These are phyloP conservation scores for Elongisporangium anandrum DNA, from an alignment of 352 stramenopile genomes.

Conservation along the genomic window DNA sequence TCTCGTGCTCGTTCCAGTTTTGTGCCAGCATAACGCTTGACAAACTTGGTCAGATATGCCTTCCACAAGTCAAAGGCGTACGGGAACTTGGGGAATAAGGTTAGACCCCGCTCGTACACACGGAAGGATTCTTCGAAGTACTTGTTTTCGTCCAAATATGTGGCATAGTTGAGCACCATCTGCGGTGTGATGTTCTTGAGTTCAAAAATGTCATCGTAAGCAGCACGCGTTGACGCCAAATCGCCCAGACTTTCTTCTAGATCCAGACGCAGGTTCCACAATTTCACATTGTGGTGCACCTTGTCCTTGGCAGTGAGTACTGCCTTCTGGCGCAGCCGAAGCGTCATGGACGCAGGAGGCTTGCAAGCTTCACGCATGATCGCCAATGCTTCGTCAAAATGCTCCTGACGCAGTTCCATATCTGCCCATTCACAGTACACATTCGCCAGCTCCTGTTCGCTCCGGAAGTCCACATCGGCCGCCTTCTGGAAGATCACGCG, in stretches of 20 bases:
- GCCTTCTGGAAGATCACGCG: slow-evolving; percentile 92
- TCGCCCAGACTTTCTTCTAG: slow-evolving; percentile 98
- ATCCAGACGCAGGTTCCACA: slow-evolving; percentile 98
- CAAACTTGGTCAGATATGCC: slow-evolving; percentile 94
- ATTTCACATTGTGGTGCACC: slow-evolving; percentile 88
- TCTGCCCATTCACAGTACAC: slow-evolving; percentile 95
- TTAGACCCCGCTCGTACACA: slow-evolving; percentile 89
- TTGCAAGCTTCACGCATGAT: slow-evolving; percentile 82
- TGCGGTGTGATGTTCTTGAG: slow-evolving; percentile 95
- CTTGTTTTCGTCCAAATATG: slow-evolving; percentile 95
- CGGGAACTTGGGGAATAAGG: slow-evolving; percentile 90
- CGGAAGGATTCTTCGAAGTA: slow-evolving; percentile 97
- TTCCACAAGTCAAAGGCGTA: slow-evolving; percentile 95
- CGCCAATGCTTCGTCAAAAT: slow-evolving; percentile 92
- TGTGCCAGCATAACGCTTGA: slow-evolving; percentile 92
- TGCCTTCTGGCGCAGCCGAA: slow-evolving; percentile 51
- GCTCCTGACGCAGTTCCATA: slow-evolving; percentile 94
- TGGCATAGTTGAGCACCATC: slow-evolving; percentile 97
- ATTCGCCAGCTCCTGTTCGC: slow-evolving; percentile 90
- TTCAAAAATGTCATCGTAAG: slow-evolving; percentile 95
- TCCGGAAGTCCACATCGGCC: slow-evolving; percentile 66
- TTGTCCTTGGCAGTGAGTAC: slow-evolving; percentile 59
- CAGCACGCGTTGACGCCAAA: slow-evolving; percentile 90
- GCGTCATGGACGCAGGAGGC: slow-evolving; percentile 36
- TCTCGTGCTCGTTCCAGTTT: slow-evolving; percentile 98